Evolutionary conservation across 208 protist species (phyloP), one percentile per base, ranked within the genome.

Genomic region (Leishmania turanica): DNA sequence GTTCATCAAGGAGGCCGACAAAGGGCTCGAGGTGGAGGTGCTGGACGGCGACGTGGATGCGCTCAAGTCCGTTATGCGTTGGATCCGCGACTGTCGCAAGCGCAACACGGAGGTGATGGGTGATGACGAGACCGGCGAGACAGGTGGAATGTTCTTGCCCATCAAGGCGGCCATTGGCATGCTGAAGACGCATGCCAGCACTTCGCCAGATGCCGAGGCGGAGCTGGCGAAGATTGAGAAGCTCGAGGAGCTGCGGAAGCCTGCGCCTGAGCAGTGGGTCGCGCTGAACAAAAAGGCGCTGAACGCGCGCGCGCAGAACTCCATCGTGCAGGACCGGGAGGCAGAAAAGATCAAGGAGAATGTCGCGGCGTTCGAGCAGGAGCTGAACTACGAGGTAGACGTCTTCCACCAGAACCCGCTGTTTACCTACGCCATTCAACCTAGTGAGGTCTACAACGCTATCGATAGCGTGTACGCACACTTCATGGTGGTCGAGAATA

Each of bases 1-100:
- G n/a, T 99, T 99, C 80, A 98, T 99, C 79, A 96, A 95, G 82
- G 95, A 94, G 81, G 96, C 93, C 6, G 95, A 98, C 84, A 92
- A 92, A 68, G 96, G 96, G 15, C 86, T 99, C 11, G 94, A 98
- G 83, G 93, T 97, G 72, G 97, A 98, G 87, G 94, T 97, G 45
- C 87, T 96, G 31, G 93, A 98, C 78, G 97, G 95, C 51, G 91
- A 97, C 82, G 90, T 98, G 21, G 95, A 98, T 45, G 91, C 96
- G 0, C 88, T 98, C 69, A 96, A 97, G 89, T 97, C 92, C 58
- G 96, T 98, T 51, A 97, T 98, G 94, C 90, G 94, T 27, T 97
- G 95, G 94, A 98, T 98, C 89, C 92, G 96, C 45, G 96, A 97
- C 75, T 98, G 95, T 82, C 91, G 94, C 72, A 94, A 95, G 85